These are phyloP conservation scores for Ogataea methanolica DNA, from an alignment of 805 yeast species.

Conservation along the genomic window DNA sequence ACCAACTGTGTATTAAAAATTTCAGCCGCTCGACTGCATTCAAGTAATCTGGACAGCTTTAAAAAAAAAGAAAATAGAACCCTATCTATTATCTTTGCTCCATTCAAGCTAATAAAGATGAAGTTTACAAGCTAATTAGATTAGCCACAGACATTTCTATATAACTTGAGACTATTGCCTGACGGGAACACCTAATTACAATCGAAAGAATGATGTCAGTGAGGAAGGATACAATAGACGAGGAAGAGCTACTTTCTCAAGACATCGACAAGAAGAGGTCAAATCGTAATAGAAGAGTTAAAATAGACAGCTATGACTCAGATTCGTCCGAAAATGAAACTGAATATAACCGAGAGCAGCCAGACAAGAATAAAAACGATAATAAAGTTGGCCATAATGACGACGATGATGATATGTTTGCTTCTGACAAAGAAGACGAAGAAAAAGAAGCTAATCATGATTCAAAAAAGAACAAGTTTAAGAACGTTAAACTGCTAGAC, in stretches of 20 bases:
- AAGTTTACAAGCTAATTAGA: too few relatives aligned
- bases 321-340: slow-evolving; percentile 20
- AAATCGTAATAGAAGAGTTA: slow-evolving; percentile 4
- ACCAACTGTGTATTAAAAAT: too few relatives aligned
- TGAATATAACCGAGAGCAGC: slow-evolving; percentile 11
- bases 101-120: too few relatives aligned
- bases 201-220: neutral
- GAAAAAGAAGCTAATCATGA: slow-evolving; percentile 5
- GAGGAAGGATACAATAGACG: neutral
- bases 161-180: too few relatives aligned
- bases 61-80: too few relatives aligned
- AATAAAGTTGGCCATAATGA: slow-evolving; percentile 14
- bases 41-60: too few relatives aligned
- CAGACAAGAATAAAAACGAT: slow-evolving; percentile 1
- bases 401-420: slow-evolving; percentile 41
- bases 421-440: slow-evolving; percentile 22
- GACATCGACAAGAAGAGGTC: slow-evolving; percentile 16
- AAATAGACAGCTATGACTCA: slow-evolving; percentile 15
- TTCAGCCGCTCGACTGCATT: too few relatives aligned
- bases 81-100: too few relatives aligned
- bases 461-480: slow-evolving; percentile 5
- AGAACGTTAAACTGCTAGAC: slow-evolving; percentile 26
- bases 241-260: slow-evolving; percentile 13
- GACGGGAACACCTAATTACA: too few relatives aligned
- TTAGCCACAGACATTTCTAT: too few relatives aligned